Percentiles rank a stretch among this genome's conserved stretches.
phyloP scores from a whole-genome alignment of 345 rosid genomes.

The Punica granatum region DNA sequence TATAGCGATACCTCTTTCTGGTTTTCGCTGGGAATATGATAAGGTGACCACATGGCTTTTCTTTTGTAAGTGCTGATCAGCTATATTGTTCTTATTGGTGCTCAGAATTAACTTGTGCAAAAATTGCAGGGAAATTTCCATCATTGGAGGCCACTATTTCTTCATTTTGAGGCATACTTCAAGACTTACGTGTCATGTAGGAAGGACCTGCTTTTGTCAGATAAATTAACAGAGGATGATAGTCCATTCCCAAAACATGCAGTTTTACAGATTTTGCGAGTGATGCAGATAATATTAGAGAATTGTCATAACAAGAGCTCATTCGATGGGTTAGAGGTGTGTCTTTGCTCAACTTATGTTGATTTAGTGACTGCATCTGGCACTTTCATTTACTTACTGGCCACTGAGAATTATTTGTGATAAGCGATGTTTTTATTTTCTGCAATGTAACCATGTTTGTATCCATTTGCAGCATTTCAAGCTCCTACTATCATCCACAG shows the following conservation, averaged over 20 bases:
- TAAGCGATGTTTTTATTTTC: neutral
- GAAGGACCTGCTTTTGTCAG: conserved; percentile 74
- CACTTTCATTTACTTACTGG: neutral
- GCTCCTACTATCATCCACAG: conserved; percentile 83
- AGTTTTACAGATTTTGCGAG: conserved; percentile 79
- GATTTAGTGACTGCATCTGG: neutral
- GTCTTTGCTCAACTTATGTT: neutral
- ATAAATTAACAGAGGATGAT: conserved; percentile 61
- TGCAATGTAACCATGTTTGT: neutral
- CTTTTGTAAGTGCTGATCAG: neutral
- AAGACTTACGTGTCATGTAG: conserved; percentile 71
- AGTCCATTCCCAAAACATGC: conserved; percentile 71
- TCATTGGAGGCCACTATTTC: conserved; percentile 95
- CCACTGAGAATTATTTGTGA: neutral
- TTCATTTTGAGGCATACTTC: conserved; percentile 88
- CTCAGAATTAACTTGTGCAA: conserved; percentile 1
- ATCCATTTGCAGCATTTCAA: conserved; percentile 64
- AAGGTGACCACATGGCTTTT: conserved; percentile 42
- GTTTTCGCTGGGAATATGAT: conserved; percentile 82
- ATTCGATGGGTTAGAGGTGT: conserved; percentile 92
- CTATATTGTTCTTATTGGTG: neutral
- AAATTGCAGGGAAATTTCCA: conserved; percentile 80
- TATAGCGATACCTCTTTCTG: conserved; percentile 94
- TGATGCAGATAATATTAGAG: conserved; percentile 84
- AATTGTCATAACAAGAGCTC: conserved; percentile 86